Conservation (phyloP, 305 asterid genomes). For the Rubia occidens region DNA sequence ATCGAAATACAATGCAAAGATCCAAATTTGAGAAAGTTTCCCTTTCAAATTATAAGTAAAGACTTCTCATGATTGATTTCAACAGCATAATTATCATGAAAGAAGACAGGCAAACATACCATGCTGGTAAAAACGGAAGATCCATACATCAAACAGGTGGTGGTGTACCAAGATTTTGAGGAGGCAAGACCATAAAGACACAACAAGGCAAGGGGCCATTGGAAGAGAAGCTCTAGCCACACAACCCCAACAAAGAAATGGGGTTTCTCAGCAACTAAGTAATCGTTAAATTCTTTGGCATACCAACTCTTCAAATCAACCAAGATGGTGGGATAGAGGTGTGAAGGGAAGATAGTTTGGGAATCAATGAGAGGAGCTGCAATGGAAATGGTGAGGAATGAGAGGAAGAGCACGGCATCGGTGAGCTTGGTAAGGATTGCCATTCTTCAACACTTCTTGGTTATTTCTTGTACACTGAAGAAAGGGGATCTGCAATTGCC, state of each 20-base stretch:
- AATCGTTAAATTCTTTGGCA: constrained; percentile 51
- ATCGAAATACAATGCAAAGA: background rate
- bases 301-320: constrained; percentile 71
- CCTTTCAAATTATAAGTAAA: background rate
- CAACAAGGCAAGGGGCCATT: constrained; percentile 74
- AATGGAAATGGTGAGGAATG: constrained; percentile 51
- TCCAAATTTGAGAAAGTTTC: background rate
- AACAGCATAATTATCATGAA: background rate
- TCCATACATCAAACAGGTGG: constrained; percentile 83
- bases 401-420: constrained; percentile 49
- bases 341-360: constrained; percentile 55
- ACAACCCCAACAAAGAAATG: constrained; percentile 70
- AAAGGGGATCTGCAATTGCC: constrained; percentile 25
- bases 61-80: background rate
- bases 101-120: constrained; percentile 29
- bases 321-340: constrained; percentile 50
- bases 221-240: constrained; percentile 73
- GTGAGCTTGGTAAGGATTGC: constrained; percentile 41
- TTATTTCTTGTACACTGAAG: constrained; percentile 3
- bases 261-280: constrained; percentile 64
- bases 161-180: constrained; percentile 66
- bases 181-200: constrained; percentile 49
- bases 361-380: constrained; percentile 74
- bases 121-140: constrained; percentile 49
- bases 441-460: constrained; percentile 24